Evolutionary conservation across 2,329 filamentous ascomycete species (phyloP), one percentile per base, ranked within the genome.

Genomic region (Celoporthe dispersa): DNA sequence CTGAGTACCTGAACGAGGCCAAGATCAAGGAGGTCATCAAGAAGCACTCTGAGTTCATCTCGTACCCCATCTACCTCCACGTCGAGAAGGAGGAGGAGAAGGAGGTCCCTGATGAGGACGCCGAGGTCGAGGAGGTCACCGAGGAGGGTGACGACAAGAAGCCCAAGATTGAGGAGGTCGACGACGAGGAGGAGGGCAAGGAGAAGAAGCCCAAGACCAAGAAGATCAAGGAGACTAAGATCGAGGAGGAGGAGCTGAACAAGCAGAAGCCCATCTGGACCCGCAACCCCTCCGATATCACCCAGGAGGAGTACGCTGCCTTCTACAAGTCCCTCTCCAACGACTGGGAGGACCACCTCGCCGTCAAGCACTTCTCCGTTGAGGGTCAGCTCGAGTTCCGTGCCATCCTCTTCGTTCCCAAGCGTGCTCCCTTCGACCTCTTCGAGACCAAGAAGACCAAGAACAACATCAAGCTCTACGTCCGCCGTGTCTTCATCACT

Each of bases 401-500:
- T 76, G 96, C 96, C 76, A 97, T 99, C 84, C 94, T 99, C 82
- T 99, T 97, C 88, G 95, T 99, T 68, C 96, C 96, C 82, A 98
- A 99, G 93, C 95, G 96, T 80, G 96, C 96, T 84, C 96, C 96
- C 79, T 99, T 99, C 84, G 96, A 99, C 81, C 93, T 99, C 74
- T 99, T 99, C 84, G 96, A 99, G 92, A 98, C 95, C 82, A 99
- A 99, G 94, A 97, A 98, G 92, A 98, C 95, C 82, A 99, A 99
- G 94, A 99, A 98, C 93, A 99, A 99, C 92, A 98, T 99, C 91
- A 99, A 99, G 92, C 92, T 99, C 79, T 99, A 99, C 87, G 96
- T 99, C 80, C 95, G 96, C 84, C 96, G 96, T 83, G 96, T 99
- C 84, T 99, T 99, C 92, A 99, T 99, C 89, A 99, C 96, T 73